Evolutionary conservation across 371 early-diverging fungal species (phyloP).

Genomic region (Lichtheimia ornata): DNA sequence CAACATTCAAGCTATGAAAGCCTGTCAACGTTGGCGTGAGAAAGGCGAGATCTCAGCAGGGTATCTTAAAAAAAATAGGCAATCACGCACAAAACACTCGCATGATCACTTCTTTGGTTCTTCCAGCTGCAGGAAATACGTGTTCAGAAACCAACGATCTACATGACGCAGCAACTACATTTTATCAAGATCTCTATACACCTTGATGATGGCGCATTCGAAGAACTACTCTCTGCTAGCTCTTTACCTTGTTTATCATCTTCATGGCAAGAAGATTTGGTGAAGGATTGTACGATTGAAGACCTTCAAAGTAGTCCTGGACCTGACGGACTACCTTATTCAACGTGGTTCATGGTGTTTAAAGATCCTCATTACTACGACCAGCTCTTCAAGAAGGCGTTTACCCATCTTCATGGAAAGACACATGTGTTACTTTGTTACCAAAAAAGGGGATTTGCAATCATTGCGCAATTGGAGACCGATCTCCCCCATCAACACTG

Average conservation of each 20-base stretch:
- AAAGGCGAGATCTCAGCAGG: conserved; percentile 8
- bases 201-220: neutral
- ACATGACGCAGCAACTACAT: neutral
- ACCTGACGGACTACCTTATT: conserved; percentile 7
- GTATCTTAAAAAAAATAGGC: conserved; percentile 7
- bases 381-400: conserved; percentile 2
- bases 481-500: conserved; percentile 17
- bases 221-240: neutral
- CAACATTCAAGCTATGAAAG: neutral
- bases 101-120: neutral
- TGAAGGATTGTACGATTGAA: conserved; percentile 1
- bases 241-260: neutral
- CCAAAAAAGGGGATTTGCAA: conserved; percentile 19
- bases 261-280: neutral
- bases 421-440: conserved; percentile 17
- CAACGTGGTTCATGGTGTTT: conserved; percentile 6
- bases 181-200: conserved; percentile 1
- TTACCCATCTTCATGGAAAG: conserved; percentile 23
- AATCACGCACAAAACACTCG: neutral
- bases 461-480: conserved; percentile 31
- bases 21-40: conserved; percentile 11
- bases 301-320: conserved; percentile 11
- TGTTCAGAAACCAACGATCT: neutral
- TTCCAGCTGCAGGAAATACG: no score
- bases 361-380: neutral